A percentile compares a stretch with the other conserved stretches of the same genome.
These are phyloP conservation scores for Benincasa hispida DNA, from an alignment of 306 rosid species.

Conservation along the genomic window DNA sequence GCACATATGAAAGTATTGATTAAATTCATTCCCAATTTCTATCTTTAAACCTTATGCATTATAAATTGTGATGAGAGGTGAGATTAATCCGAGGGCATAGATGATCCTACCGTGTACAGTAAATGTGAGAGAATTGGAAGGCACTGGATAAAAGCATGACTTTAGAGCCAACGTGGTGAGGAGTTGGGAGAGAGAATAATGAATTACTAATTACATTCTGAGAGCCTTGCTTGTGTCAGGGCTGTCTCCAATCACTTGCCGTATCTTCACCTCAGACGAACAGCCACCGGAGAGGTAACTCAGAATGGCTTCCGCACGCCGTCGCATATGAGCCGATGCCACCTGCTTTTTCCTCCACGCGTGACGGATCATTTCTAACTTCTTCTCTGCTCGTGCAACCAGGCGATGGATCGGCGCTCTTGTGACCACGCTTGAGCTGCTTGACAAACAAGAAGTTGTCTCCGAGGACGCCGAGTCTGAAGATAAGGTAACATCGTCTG, in stretches of 20 bases:
- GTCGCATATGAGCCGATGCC: slow-evolving; percentile 34
- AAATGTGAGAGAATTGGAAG: background rate
- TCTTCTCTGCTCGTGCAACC: slow-evolving; percentile 15
- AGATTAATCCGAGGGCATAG: background rate
- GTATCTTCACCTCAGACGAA: slow-evolving; percentile 64
- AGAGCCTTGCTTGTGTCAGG: slow-evolving; percentile 99
- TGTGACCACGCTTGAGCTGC: slow-evolving; percentile 38
- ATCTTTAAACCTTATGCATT: background rate
- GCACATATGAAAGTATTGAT: background rate
- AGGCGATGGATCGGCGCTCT: slow-evolving; percentile 38
- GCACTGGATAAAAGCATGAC: background rate
- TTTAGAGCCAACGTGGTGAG: background rate
- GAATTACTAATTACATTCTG: slow-evolving; percentile 65
- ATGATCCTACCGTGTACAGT: slow-evolving; percentile 1
- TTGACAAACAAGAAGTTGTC: slow-evolving; percentile 45
- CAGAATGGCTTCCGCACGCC: slow-evolving; percentile 63
- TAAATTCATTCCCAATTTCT: background rate
- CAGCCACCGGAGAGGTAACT: slow-evolving; percentile 45
- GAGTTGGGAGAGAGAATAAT: slow-evolving; percentile 2
- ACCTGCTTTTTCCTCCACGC: slow-evolving; percentile 8
- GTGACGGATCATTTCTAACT: slow-evolving; percentile 6
- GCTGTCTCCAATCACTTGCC: slow-evolving; percentile 69
- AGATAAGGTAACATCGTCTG: slow-evolving; percentile 11
- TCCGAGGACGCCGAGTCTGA: slow-evolving; percentile 31
- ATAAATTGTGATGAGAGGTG: background rate